phyloP scores from a whole-genome alignment of 306 rosid species.

The Astragalus glycyphyllos region DNA sequence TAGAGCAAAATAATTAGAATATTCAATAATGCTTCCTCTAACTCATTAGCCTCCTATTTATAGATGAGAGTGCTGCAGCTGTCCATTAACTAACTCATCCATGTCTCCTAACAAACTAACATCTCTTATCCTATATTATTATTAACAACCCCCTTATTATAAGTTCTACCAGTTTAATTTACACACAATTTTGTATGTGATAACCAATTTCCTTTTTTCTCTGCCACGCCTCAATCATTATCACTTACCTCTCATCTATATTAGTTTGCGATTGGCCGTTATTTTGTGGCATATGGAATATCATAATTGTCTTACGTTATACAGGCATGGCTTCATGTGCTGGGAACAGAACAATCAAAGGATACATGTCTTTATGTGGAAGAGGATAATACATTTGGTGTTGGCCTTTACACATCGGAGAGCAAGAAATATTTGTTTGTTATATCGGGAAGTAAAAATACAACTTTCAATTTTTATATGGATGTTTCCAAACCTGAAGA shows the following conservation, averaged over 20 bases:
- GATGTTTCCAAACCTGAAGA: conserved; percentile 78
- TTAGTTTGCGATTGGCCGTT: conserved; percentile 2
- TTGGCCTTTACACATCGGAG: conserved; percentile 79
- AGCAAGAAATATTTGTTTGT: conserved; percentile 86
- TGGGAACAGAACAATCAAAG: conserved; percentile 77
- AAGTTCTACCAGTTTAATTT: neutral
- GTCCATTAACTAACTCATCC: too few species aligned
- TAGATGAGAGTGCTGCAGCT: too few species aligned
- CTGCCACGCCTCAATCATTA: conserved; percentile 2
- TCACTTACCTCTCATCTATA: neutral
- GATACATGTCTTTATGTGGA: conserved; percentile 82
- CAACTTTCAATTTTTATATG: conserved; percentile 87
- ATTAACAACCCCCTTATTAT: too few species aligned
- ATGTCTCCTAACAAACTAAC: too few species aligned
- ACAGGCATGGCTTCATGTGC: conserved; percentile 86
- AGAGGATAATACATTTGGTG: conserved; percentile 77
- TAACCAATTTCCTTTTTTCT: conserved; percentile 9
- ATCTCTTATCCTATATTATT: too few species aligned
- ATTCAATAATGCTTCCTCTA: too few species aligned
- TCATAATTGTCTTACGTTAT: conserved; percentile 33
- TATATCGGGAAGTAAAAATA: conserved; percentile 84
- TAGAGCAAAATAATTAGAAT: too few species aligned
- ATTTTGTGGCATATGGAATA: neutral
- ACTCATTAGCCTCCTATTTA: too few species aligned
- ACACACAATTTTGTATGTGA: conserved; percentile 9